Evolutionary conservation across 2,329 filamentous ascomycete species (phyloP).

Genomic region (Drechslerella stenobrocha): DNA sequence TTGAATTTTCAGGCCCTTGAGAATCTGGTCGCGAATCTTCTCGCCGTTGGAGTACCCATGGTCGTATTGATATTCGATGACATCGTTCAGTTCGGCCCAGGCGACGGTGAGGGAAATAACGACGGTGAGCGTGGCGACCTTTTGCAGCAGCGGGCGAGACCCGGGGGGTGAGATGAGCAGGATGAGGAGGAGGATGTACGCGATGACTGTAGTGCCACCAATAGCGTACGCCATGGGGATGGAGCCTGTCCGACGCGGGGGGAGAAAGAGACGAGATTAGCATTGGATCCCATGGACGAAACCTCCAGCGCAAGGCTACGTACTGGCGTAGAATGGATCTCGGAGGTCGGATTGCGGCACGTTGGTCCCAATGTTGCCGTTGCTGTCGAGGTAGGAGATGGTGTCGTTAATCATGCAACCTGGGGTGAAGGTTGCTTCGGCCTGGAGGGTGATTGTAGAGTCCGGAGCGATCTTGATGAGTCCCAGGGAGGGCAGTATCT

Average conservation of each 20-base stretch:
- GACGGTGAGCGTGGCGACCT: constrained; percentile 72
- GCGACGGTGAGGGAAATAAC: constrained; percentile 89
- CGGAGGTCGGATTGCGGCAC: constrained; percentile 67
- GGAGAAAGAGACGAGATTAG: no score
- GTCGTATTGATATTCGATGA: constrained; percentile 79
- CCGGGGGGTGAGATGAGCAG: constrained; percentile 93
- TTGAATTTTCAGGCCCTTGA: constrained; percentile 82
- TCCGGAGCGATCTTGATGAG: constrained; percentile 61
- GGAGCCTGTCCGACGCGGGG: constrained; percentile 57
- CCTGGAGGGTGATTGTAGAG: constrained; percentile 64
- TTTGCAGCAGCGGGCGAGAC: constrained; percentile 90
- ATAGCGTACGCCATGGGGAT: constrained; percentile 93
- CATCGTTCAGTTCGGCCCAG: constrained; percentile 84
- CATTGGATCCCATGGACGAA: no score
- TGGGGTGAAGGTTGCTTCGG: constrained; percentile 65
- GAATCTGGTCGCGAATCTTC: constrained; percentile 73
- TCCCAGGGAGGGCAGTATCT: constrained; percentile 58
- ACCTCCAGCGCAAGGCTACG: no score
- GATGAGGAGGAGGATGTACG: constrained; percentile 91
- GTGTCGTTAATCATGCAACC: constrained; percentile 59
- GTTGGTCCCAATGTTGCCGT: constrained; percentile 54
- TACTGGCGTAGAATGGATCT: constrained; percentile 88
- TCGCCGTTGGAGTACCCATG: constrained; percentile 77
- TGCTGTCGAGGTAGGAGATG: constrained; percentile 56
- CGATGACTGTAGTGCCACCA: constrained; percentile 83